These are phyloP conservation scores for Beauveria brongniartii DNA, from an alignment of 2,329 filamentous ascomycete species.

Conservation along the genomic window DNA sequence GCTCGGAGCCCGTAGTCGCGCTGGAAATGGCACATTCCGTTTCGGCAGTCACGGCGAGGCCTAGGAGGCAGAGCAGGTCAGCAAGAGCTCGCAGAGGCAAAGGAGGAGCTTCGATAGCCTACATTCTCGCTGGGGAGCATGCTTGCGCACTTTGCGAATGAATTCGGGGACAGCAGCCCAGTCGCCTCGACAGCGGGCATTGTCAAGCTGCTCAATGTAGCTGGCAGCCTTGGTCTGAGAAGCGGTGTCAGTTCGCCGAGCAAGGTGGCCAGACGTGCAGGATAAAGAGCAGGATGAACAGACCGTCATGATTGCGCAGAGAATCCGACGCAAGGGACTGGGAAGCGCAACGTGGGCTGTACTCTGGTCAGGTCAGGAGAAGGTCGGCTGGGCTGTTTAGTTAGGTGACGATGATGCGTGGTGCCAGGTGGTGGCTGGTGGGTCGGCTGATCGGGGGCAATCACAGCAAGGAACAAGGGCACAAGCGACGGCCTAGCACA, in stretches of 20 bases:
- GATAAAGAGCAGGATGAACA: not conserved
- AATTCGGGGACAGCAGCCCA: constrained; percentile 85
- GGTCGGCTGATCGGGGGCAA: constrained; percentile 6
- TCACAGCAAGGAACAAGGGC: constrained; percentile 11
- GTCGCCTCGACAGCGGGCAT: constrained; percentile 76
- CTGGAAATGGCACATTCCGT: constrained; percentile 58
- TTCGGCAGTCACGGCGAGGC: constrained; percentile 61
- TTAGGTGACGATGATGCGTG: constrained; percentile 3
- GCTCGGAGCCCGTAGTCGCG: constrained; percentile 32
- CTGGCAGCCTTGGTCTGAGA: constrained; percentile 63
- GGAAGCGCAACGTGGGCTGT: constrained; percentile 3
- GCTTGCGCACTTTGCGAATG: constrained; percentile 88
- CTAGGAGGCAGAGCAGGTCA: constrained; percentile 31
- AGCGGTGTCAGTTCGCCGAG: not conserved
- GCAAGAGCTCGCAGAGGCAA: constrained; percentile 9
- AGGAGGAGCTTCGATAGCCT: constrained; percentile 26
- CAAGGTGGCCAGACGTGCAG: not conserved
- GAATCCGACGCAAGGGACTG: not conserved
- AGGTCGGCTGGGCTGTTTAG: not conserved
- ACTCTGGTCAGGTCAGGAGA: constrained; percentile 6
- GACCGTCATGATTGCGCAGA: constrained; percentile 9
- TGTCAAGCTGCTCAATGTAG: constrained; percentile 77
- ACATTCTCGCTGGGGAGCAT: constrained; percentile 82
- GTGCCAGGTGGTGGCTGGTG: not conserved
- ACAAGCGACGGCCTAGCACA: constrained; percentile 10